Percentiles rank a stretch among this genome's conserved stretches.
These are phyloP conservation scores for Beta lomatogona DNA, from an alignment of 179 eudicot species.

Conservation along the genomic window DNA sequence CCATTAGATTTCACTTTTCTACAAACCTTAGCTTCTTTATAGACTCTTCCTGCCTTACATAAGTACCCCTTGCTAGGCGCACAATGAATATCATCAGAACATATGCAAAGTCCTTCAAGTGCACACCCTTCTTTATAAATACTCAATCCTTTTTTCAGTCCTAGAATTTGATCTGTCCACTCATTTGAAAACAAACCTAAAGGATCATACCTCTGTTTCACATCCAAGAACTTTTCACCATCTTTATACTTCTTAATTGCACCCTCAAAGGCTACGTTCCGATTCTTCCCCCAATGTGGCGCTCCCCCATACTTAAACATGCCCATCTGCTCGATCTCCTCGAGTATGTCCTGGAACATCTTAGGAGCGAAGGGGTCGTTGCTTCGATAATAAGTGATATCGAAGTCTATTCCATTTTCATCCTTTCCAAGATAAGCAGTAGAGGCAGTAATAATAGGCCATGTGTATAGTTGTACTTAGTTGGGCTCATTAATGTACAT, in stretches of 20 bases:
- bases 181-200: constrained; percentile 62
- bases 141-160: constrained; percentile 43
- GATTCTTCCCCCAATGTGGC: constrained; percentile 91
- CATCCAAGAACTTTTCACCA: constrained; percentile 40
- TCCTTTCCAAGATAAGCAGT: constrained; percentile 66
- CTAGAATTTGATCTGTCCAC: constrained; percentile 69
- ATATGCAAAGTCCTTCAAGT: constrained; percentile 73
- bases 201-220: constrained; percentile 60
- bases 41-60: constrained; percentile 62
- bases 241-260: constrained; percentile 50
- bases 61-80: constrained; percentile 63
- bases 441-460: too few relatives aligned
- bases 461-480: too few relatives aligned
- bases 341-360: constrained; percentile 60
- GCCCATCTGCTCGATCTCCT: constrained; percentile 75
- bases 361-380: constrained; percentile 59
- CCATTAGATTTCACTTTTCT: constrained; percentile 6
- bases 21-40: constrained; percentile 67
- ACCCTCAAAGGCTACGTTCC: constrained; percentile 59
- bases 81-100: constrained; percentile 69
- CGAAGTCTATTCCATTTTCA: constrained; percentile 65
- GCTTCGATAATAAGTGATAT: constrained; percentile 67
- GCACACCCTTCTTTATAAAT: constrained; percentile 66
- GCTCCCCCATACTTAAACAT: constrained; percentile 65
- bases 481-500: too few relatives aligned